These are phyloP conservation scores for Trypanosoma caninum DNA, from an alignment of 208 protist genomes.

Conservation along the genomic window DNA sequence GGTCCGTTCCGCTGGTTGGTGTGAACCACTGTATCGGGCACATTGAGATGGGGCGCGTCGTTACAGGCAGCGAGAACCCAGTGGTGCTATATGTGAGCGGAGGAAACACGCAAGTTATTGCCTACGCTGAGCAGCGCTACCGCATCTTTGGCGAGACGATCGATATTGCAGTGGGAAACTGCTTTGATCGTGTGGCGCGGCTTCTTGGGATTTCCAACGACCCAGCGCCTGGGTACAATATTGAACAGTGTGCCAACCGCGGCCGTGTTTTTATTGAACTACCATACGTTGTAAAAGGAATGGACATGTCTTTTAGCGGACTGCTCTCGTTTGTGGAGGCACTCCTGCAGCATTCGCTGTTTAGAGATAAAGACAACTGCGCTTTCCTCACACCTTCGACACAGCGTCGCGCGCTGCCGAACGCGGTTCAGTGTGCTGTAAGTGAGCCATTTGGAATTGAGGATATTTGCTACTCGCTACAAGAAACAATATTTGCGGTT, in stretches of 20 bases:
- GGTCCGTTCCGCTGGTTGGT: slow-evolving; percentile 92
- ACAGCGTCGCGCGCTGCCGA: slow-evolving; percentile 28
- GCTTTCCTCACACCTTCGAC: neutral
- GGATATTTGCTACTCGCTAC: slow-evolving; percentile 98
- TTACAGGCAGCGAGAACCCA: slow-evolving; percentile 94
- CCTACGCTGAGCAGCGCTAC: slow-evolving; percentile 94
- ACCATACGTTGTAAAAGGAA: slow-evolving; percentile 97
- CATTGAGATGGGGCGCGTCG: slow-evolving; percentile 99
- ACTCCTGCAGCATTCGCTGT: slow-evolving; percentile 66
- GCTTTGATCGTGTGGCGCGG: slow-evolving; percentile 96
- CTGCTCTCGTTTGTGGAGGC: slow-evolving; percentile 91
- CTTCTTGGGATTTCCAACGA: slow-evolving; percentile 98
- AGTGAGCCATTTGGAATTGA: slow-evolving; percentile 80
- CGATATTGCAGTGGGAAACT: slow-evolving; percentile 99
- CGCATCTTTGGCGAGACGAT: slow-evolving; percentile 99
- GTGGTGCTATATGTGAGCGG: slow-evolving; percentile 99
- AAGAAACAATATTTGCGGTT: slow-evolving; percentile 99
- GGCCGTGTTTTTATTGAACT: slow-evolving; percentile 91
- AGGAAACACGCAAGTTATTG: slow-evolving; percentile 99
- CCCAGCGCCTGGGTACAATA: slow-evolving; percentile 98
- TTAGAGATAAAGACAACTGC: slow-evolving; percentile 39
- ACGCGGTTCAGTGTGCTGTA: slow-evolving; percentile 30
- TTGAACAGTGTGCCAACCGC: slow-evolving; percentile 95
- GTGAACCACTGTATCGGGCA: slow-evolving; percentile 99
- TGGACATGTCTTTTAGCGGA: slow-evolving; percentile 97